Evolutionary conservation across 78 protist species (phyloP).

Genomic region (Capsaspora owczarzaki): DNA sequence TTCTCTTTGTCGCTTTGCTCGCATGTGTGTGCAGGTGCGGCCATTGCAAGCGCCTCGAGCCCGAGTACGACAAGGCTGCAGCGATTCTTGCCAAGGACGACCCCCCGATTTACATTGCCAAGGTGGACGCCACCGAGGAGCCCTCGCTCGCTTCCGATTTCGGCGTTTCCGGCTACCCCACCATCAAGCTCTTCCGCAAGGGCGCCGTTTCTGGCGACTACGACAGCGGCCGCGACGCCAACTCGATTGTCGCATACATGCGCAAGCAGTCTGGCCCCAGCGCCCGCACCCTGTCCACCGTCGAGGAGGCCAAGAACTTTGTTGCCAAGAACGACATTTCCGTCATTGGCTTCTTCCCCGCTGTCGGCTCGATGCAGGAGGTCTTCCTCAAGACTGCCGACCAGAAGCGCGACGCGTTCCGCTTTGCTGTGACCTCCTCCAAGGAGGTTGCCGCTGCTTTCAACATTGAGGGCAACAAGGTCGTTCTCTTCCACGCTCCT

Average conservation of each 20-base stretch:
- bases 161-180: slow-evolving; percentile 70
- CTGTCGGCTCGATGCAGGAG: neutral
- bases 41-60: slow-evolving; percentile 14
- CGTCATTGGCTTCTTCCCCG: slow-evolving; percentile 41
- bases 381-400: neutral
- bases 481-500: neutral
- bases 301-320: slow-evolving; percentile 30
- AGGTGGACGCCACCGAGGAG: slow-evolving; percentile 41
- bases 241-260: slow-evolving; percentile 48
- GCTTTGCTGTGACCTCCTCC: neutral
- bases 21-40: neutral
- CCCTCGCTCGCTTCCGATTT: neutral
- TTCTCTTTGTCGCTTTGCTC: neutral
- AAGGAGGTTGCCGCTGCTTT: neutral
- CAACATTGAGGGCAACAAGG: neutral
- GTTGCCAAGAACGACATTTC: slow-evolving; percentile 10
- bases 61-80: slow-evolving; percentile 14
- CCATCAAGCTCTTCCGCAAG: slow-evolving; percentile 54
- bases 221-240: slow-evolving; percentile 38
- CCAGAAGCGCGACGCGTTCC: neutral
- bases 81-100: neutral
- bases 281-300: slow-evolving; percentile 7
- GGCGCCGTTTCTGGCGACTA: slow-evolving; percentile 55
- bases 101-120: neutral
- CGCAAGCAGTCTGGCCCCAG: slow-evolving; percentile 36